Conservation (phyloP, 371 early-diverging fungal genomes). For the Nematocida sp. region DNA sequence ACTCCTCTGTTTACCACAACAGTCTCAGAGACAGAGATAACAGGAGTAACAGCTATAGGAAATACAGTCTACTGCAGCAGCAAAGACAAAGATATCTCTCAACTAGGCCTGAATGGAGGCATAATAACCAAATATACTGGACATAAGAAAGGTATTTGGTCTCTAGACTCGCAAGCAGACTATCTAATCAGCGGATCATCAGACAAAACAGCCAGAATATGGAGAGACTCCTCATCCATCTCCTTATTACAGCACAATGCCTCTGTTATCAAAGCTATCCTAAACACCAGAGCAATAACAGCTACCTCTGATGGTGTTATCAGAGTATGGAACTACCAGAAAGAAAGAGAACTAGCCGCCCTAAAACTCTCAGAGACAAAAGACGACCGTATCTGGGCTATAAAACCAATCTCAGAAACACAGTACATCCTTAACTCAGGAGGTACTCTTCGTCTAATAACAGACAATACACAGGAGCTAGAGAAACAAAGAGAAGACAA, state of each 20-base stretch:
- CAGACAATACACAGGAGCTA: conserved; percentile 35
- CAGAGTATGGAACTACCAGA: conserved; percentile 18
- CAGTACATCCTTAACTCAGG: conserved; percentile 18
- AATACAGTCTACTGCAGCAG: conserved; percentile 22
- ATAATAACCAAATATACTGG: conserved; percentile 4
- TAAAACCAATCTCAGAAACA: background rate
- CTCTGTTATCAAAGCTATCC: conserved; percentile 34
- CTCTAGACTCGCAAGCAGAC: background rate
- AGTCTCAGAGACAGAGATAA: conserved; percentile 15
- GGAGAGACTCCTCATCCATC: background rate
- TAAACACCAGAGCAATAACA: conserved; percentile 21
- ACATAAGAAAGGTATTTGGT: conserved; percentile 46
- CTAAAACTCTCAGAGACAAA: conserved; percentile 6
- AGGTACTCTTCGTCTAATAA: conserved; percentile 9
- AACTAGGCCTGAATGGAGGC: background rate
- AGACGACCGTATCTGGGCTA: conserved; percentile 46
- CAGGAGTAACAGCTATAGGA: conserved; percentile 18
- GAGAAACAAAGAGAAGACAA: conserved; percentile 38
- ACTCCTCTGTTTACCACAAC: conserved; percentile 16
- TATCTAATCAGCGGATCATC: conserved; percentile 5
- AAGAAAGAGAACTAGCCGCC: conserved; percentile 38
- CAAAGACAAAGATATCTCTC: conserved; percentile 29
- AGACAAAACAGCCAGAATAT: conserved; percentile 42
- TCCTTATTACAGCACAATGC: conserved; percentile 36
- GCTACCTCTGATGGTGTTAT: conserved; percentile 47